Conservation (phyloP, 192 early-diverging fungal species). For the Coemansia sp. region DNA sequence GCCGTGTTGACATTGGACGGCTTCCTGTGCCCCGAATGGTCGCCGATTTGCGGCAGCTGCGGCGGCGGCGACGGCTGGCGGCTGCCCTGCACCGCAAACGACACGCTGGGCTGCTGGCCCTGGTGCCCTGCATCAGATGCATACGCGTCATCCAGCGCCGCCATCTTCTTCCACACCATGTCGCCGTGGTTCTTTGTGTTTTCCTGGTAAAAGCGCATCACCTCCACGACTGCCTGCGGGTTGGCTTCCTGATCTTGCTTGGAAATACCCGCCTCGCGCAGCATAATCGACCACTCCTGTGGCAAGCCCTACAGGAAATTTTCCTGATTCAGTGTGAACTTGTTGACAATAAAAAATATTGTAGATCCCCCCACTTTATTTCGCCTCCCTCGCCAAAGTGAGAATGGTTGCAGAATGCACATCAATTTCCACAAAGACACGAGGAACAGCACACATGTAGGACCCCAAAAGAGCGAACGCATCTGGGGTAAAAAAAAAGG, state of each 20-base stretch:
- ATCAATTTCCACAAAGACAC: slow-evolving; percentile 21
- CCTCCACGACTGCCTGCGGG: slow-evolving; percentile 84
- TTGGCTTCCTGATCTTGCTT: slow-evolving; percentile 91
- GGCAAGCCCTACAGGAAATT: slow-evolving; percentile 74
- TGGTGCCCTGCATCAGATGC: slow-evolving; percentile 40
- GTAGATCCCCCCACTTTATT: background rate
- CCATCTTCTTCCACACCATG: slow-evolving; percentile 54
- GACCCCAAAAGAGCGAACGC: background rate
- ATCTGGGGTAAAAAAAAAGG: background rate
- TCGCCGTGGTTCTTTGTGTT: slow-evolving; percentile 52
- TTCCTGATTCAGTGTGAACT: background rate
- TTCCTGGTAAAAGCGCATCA: slow-evolving; percentile 82
- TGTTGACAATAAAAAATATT: slow-evolving; percentile 4
- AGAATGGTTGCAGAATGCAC: slow-evolving; percentile 2
- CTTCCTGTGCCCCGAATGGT: slow-evolving; percentile 26
- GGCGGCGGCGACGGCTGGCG: slow-evolving; percentile 35
- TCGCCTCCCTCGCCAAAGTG: background rate
- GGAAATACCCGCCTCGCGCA: slow-evolving; percentile 91
- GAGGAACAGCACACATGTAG: background rate
- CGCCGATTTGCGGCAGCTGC: slow-evolving; percentile 49
- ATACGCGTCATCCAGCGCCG: slow-evolving; percentile 24
- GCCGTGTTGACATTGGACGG: slow-evolving; percentile 35
- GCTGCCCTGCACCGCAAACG: slow-evolving; percentile 18
- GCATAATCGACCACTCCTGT: slow-evolving; percentile 86
- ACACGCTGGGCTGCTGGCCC: slow-evolving; percentile 15